Evolutionary conservation across 139 green algal genomes (phyloP), one percentile per base, ranked within the genome.

Genomic region (Chlorella sp.): DNA sequence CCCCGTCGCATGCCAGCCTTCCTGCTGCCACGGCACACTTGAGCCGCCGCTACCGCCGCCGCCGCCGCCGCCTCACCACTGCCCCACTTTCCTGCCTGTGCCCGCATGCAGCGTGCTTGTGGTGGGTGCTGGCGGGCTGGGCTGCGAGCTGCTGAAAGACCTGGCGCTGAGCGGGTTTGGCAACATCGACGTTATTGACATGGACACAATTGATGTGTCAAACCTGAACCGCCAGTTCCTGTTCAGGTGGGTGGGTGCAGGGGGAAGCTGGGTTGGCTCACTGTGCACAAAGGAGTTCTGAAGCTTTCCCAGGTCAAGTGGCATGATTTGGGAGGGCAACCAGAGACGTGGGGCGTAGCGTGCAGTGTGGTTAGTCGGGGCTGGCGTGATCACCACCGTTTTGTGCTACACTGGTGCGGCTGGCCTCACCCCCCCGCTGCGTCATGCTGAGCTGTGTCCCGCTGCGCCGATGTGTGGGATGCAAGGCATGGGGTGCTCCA

Each of bases 221-320:
- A 99, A 99, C 89, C 93, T 99, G 53, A 99, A 99, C 92, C 92
- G 98, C 1, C 98, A 99, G 90, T 99, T 99, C 90, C 95, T 99
- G 2, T 99, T 99, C 93, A 94, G 97, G 95, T 71, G 64, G 15
- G 60, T 68, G 60, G 16, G 64, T 71, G 64, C 21, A 26, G 2
- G 64, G 22, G 21, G 22, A 14, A 71, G 21, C 64, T 68, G 60
- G n/a, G n/a, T n/a, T n/a, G n/a, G n/a, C n/a, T n/a, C n/a, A n/a
- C n/a, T n/a, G n/a, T n/a, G n/a, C n/a, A n/a, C n/a, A n/a, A n/a
- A n/a, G n/a, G n/a, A n/a, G n/a, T n/a, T n/a, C n/a, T n/a, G n/a
- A n/a, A n/a, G n/a, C n/a, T n/a, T n/a, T n/a, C n/a, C n/a, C n/a
- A n/a, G n/a, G n/a, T n/a, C n/a, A n/a, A n/a, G n/a, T n/a, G n/a